Evolutionary conservation across 2,329 filamentous ascomycete species (phyloP).

Genomic region (Hypoxylon sp.): DNA sequence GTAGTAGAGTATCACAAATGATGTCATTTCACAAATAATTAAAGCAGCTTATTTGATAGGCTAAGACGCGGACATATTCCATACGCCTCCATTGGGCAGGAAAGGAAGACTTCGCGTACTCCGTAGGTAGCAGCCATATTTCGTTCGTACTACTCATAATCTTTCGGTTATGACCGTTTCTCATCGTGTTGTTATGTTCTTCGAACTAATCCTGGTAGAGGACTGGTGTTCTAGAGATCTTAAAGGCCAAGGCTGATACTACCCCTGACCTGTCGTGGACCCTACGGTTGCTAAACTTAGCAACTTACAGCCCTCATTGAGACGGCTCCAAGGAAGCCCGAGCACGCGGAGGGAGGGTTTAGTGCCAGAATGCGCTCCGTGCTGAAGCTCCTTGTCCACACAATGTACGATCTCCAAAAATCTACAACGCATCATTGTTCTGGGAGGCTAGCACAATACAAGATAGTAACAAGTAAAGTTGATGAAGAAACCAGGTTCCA

Average conservation of each 20-base stretch:
- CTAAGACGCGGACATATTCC: neutral
- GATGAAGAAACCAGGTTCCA: conserved; percentile 36
- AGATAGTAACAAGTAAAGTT: conserved; percentile 24
- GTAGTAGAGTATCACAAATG: neutral
- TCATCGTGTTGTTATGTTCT: neutral
- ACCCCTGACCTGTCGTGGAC: conserved; percentile 23
- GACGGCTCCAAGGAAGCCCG: conserved; percentile 19
- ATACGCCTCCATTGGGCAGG: neutral
- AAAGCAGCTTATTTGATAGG: neutral
- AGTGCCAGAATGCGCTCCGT: conserved; percentile 48
- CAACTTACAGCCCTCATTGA: conserved; percentile 19
- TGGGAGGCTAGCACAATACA: conserved; percentile 25
- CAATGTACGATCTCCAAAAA: conserved; percentile 32
- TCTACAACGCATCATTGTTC: conserved; percentile 34
- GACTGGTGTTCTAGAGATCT: conserved; percentile 3
- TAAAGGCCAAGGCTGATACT: conserved; percentile 3
- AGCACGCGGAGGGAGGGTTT: conserved; percentile 11
- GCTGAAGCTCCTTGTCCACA: conserved; percentile 48
- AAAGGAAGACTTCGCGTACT: neutral
- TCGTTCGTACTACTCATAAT: neutral
- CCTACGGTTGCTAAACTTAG: conserved; percentile 41
- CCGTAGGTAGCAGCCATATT: neutral
- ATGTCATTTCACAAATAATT: neutral
- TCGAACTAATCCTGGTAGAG: neutral
- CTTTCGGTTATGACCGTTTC: neutral